phyloP scores from a whole-genome alignment of 805 yeast genomes.

The Tetrapisispora phaffii region DNA sequence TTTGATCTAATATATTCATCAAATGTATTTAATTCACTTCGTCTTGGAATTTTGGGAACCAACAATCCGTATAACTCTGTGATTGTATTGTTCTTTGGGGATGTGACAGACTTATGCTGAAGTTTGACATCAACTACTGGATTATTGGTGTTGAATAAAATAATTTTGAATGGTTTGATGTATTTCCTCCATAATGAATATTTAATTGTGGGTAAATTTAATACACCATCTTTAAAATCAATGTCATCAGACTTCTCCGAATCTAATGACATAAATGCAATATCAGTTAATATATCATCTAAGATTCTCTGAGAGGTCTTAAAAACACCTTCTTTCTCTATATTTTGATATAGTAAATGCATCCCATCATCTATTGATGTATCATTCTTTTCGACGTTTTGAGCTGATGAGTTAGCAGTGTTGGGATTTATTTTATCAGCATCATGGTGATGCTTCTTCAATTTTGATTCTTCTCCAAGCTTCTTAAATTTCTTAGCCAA shows the following conservation, averaged over 20 bases:
- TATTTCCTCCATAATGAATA: conserved; percentile 23
- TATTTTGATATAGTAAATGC: not conserved
- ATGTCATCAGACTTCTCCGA: not conserved
- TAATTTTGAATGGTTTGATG: conserved; percentile 16
- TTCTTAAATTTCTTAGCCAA: not conserved
- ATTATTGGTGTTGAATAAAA: conserved; percentile 13
- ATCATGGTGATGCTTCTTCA: not conserved
- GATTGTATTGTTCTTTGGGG: conserved; percentile 23
- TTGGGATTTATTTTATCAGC: not conserved
- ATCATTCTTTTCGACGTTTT: not conserved
- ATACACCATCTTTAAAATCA: conserved; percentile 15
- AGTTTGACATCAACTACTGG: conserved; percentile 24
- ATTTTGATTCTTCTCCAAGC: not conserved
- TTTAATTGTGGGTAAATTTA: conserved; percentile 20
- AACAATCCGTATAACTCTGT: conserved; percentile 25
- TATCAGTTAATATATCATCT: conserved; percentile 1
- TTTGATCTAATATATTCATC: conserved; percentile 4
- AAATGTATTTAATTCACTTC: conserved; percentile 7
- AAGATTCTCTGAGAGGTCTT: conserved; percentile 1
- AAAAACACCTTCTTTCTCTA: not conserved
- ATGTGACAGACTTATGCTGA: conserved; percentile 19
- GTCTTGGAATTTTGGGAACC: conserved; percentile 6
- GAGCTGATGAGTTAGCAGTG: not conserved
- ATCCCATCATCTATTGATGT: not conserved
- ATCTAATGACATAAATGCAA: not conserved